Evolutionary conservation across 768 basidiomycete species (phyloP).

Genomic region (Suillus clintonianus): DNA sequence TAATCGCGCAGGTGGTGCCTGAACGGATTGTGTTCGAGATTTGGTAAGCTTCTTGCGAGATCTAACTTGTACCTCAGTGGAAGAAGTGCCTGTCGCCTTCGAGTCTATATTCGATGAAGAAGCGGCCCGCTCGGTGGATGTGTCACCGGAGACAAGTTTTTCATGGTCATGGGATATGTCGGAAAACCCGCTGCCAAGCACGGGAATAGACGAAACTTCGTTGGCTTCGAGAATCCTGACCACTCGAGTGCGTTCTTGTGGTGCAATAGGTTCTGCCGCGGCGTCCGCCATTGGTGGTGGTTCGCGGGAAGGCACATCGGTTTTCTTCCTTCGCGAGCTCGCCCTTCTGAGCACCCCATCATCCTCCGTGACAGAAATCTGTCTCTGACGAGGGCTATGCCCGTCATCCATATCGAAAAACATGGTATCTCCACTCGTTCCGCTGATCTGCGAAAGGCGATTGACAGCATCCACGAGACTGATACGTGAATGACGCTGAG

Average conservation of each 20-base stretch:
- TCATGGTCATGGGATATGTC: neutral
- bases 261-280: neutral
- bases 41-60: slow-evolving; percentile 5
- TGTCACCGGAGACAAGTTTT: neutral
- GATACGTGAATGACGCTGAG: slow-evolving; percentile 20
- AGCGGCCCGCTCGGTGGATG: neutral
- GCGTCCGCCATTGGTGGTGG: neutral
- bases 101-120: neutral
- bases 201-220: neutral
- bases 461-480: slow-evolving; percentile 29
- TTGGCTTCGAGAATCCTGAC: neutral
- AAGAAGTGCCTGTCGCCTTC: neutral
- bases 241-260: slow-evolving; percentile 1
- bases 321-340: neutral
- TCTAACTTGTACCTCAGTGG: neutral
- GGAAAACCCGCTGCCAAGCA: neutral
- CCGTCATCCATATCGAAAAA: slow-evolving; percentile 20
- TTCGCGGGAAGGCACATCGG: neutral
- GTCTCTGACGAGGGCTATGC: neutral
- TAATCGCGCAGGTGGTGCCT: neutral
- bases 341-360: slow-evolving; percentile 3
- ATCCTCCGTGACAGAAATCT: neutral
- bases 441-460: slow-evolving; percentile 24
- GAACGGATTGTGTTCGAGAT: neutral
- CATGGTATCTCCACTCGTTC: slow-evolving; percentile 26